Base-by-base conservation (phyloP, 345 rosid genomes). In the Fremontodendron californicum region DNA sequence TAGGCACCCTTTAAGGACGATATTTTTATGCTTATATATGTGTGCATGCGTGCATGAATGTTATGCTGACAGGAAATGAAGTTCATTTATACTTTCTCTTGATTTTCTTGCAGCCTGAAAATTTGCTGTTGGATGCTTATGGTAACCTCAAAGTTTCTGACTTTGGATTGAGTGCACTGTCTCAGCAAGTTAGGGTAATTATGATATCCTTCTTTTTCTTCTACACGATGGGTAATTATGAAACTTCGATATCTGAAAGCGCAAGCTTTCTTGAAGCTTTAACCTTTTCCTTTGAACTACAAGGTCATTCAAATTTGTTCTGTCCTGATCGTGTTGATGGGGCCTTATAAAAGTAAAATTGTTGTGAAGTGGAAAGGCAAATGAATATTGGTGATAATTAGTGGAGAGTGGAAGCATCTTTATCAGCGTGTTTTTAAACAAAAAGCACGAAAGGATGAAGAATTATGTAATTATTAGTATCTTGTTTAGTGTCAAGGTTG, bases 141-240 rank as follows among this genome's bases (percentile, higher is more conserved):
- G 99, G 97, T 58, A 92, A 89, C 88, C 99, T 95, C 70, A 95
- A 92, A 87, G 89, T 95, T 79, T 95, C 99, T 37, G 99, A 95
- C 83, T 95, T 93, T 85, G 99, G 99, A 81, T 81, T 95, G 84
- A 95, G 98, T 88, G 99, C 99, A 31, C 80, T 95, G 80, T 95
- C 99, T 57, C 90, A 89, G 71, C 98, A 95, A 95, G 90, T 95
- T 86, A 89, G 93, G 99, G 98, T 94, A 93, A 86, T 61, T 61
- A 51, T 75, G 49, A 54, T 57, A 4, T 55, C 29, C 37, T 48
- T 62, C 16, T 43, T 42, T 62, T 62, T 25, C 43, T 29, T 70
- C 27, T 31, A 31, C 8, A 31, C 7, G 60, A 49, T 71, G 7
- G 29, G 27, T 49, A 9, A 71, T 49, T 18, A 49, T 68, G 51